Evolutionary conservation across 2,329 filamentous ascomycete species (phyloP).

Genomic region (Botryotinia narcissicola): DNA sequence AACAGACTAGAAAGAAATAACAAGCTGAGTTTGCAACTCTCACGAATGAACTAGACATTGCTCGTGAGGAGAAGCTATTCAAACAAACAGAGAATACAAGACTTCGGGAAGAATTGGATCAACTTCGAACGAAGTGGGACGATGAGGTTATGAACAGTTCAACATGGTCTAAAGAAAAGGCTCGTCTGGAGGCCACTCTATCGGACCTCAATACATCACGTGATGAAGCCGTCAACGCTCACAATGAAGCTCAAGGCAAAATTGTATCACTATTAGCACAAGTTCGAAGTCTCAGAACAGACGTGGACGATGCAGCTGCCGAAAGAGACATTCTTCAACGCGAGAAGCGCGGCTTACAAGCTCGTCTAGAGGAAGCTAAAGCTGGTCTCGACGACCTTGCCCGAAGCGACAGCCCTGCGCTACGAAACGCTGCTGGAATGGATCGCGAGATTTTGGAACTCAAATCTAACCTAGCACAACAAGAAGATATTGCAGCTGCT

Average conservation of each 20-base stretch:
- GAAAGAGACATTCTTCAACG: constrained; percentile 82
- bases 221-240: constrained; percentile 87
- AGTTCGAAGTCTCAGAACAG: constrained; percentile 77
- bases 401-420: constrained; percentile 78
- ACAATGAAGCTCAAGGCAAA: constrained; percentile 93
- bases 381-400: constrained; percentile 84
- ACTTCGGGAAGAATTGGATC: constrained; percentile 92
- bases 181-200: constrained; percentile 83
- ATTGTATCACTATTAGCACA: constrained; percentile 88
- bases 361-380: constrained; percentile 81
- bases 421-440: constrained; percentile 84
- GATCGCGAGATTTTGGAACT: constrained; percentile 88
- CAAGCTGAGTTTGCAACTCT: constrained; percentile 87
- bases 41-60: constrained; percentile 88
- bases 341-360: constrained; percentile 87
- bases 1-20: constrained; percentile 97
- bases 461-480: constrained; percentile 83
- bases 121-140: constrained; percentile 94
- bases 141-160: constrained; percentile 97
- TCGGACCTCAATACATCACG: constrained; percentile 87
- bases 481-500: constrained; percentile 87
- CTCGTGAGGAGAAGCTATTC: constrained; percentile 83
- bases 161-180: constrained; percentile 97
- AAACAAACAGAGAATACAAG: constrained; percentile 84
- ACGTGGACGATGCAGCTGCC: constrained; percentile 78